Evolutionary conservation across 2,329 filamentous ascomycete genomes (phyloP).

Genomic region (Ceratocystis huliohia): DNA sequence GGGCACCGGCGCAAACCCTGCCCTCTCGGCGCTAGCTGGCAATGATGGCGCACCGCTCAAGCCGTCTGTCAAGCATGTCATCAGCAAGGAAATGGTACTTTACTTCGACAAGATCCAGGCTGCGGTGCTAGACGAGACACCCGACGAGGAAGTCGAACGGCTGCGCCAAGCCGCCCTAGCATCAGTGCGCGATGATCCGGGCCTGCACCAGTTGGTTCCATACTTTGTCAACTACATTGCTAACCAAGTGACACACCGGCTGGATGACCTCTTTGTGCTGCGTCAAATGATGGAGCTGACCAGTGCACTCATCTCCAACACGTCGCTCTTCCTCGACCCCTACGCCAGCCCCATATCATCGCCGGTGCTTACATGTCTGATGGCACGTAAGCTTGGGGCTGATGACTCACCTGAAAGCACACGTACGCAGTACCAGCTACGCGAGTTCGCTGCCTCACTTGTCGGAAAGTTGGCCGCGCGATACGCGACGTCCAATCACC

Average conservation of each 20-base stretch:
- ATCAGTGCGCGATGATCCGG: constrained; percentile 76
- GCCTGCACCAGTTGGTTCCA: constrained; percentile 85
- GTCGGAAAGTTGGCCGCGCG: constrained; percentile 67
- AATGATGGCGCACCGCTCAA: constrained; percentile 46
- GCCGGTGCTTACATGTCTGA: constrained; percentile 79
- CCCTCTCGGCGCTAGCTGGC: constrained; percentile 58
- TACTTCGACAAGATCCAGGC: constrained; percentile 94
- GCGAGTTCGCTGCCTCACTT: constrained; percentile 72
- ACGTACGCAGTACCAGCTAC: constrained; percentile 61
- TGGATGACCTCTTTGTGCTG: constrained; percentile 80
- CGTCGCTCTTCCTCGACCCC: constrained; percentile 57
- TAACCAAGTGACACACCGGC: constrained; percentile 86
- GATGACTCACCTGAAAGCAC: constrained; percentile 41
- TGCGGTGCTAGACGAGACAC: constrained; percentile 76
- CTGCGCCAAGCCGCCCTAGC: constrained; percentile 75
- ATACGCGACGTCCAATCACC: constrained; percentile 67
- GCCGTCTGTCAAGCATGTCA: constrained; percentile 85
- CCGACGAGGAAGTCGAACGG: constrained; percentile 58
- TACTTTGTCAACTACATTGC: constrained; percentile 95
- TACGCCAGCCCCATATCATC: constrained; percentile 59
- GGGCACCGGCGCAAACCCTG: constrained; percentile 72
- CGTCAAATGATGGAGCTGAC: constrained; percentile 87
- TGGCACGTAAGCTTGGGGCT: constrained; percentile 60
- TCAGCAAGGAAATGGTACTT: constrained; percentile 89
- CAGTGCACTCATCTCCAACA: constrained; percentile 71